Conservation (phyloP, 495 filamentous ascomycete genomes). For the Hypoxylon trugodes region DNA sequence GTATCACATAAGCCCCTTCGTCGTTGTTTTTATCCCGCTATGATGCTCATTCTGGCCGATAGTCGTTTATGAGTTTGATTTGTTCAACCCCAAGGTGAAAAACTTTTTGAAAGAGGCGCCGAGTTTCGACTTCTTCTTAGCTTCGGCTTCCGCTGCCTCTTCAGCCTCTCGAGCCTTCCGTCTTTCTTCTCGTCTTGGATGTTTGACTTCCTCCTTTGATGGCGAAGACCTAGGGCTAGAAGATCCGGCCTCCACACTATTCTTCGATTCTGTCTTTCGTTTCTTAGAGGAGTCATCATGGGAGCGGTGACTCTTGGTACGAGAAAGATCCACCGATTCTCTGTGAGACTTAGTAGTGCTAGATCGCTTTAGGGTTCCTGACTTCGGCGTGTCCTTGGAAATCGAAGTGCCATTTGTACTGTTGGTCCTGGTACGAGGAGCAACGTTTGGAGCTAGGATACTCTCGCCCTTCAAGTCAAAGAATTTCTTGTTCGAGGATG, state of each 20-base stretch:
- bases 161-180: constrained; percentile 30
- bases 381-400: constrained; percentile 32
- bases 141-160: constrained; percentile 23
- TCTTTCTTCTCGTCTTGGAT: constrained; percentile 27
- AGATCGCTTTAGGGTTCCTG: constrained; percentile 46
- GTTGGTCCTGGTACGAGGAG: constrained; percentile 20
- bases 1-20: not conserved
- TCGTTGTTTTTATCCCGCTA: constrained; percentile 22
- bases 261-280: constrained; percentile 22
- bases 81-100: constrained; percentile 7
- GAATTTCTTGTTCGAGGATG: constrained; percentile 50
- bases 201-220: constrained; percentile 14
- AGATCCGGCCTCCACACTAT: constrained; percentile 4
- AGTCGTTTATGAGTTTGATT: not conserved
- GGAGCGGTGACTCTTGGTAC: constrained; percentile 31
- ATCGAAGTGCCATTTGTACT: constrained; percentile 26
- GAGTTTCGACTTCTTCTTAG: constrained; percentile 24
- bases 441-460: constrained; percentile 43
- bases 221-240: constrained; percentile 18
- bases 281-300: constrained; percentile 23
- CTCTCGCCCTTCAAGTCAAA: constrained; percentile 50
- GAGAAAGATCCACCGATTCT: constrained; percentile 26
- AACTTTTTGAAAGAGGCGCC: constrained; percentile 31
- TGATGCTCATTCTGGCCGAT: not conserved
- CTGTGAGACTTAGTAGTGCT: constrained; percentile 43